phyloP scores from a whole-genome alignment of 768 basidiomycete species.

The Calocera viscosa region DNA sequence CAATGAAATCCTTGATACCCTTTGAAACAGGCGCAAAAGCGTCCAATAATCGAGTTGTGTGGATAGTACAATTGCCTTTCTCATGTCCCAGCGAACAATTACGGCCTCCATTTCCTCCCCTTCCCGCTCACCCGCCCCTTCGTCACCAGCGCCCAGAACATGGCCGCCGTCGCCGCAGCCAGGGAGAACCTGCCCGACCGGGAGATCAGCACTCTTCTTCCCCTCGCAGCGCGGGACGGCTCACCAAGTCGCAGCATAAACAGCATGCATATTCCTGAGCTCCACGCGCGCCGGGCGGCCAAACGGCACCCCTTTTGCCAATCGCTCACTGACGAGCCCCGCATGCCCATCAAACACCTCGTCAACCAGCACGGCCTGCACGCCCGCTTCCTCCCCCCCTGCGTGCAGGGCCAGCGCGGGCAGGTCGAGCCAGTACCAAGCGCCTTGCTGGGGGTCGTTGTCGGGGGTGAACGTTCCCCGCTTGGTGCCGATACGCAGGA shows the following conservation, averaged over 20 bases:
- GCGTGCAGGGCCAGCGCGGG: constrained; percentile 63
- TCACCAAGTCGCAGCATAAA: constrained; percentile 92
- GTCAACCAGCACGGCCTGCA: constrained; percentile 85
- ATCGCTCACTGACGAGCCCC: constrained; percentile 49
- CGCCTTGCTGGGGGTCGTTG: constrained; percentile 62
- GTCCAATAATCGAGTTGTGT: neutral
- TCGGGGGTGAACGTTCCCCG: constrained; percentile 68
- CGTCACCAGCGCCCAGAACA: constrained; percentile 38
- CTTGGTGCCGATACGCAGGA: constrained; percentile 78
- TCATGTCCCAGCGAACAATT: neutral
- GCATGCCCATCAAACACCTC: constrained; percentile 85
- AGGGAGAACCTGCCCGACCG: constrained; percentile 78
- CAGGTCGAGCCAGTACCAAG: constrained; percentile 90
- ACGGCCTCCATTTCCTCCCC: constrained; percentile 4
- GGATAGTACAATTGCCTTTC: neutral
- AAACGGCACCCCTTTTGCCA: constrained; percentile 66
- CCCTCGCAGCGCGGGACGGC: constrained; percentile 17
- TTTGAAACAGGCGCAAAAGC: neutral
- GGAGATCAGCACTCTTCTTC: constrained; percentile 6
- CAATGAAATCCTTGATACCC: neutral
- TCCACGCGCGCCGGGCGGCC: constrained; percentile 75
- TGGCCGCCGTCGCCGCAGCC: constrained; percentile 68
- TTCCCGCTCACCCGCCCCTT: neutral
- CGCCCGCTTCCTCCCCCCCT: constrained; percentile 55
- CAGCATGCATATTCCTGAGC: constrained; percentile 83